These are phyloP conservation scores for Mucor racemosus DNA, from an alignment of 371 early-diverging fungal genomes.

Conservation along the genomic window DNA sequence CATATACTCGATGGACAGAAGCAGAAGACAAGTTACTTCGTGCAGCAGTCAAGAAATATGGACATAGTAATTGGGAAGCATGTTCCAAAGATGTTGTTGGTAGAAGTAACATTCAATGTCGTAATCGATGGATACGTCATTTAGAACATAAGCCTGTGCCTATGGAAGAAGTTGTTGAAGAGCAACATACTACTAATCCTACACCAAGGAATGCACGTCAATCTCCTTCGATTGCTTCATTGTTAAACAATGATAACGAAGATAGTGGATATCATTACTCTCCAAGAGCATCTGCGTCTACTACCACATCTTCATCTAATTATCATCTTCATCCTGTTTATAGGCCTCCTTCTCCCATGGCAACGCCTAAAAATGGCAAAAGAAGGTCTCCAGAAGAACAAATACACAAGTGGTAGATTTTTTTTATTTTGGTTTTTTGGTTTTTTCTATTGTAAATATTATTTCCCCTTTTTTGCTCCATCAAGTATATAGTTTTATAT, in stretches of 20 bases:
- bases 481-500: neutral
- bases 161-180: conserved; percentile 6
- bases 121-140: conserved; percentile 52
- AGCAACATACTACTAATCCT: neutral
- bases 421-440: neutral
- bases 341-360: conserved; percentile 50
- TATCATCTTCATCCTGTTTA: conserved; percentile 23
- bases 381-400: conserved; percentile 19
- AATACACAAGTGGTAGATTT: conserved; percentile 17
- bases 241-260: conserved; percentile 34
- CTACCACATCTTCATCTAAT: neutral
- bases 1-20: conserved; percentile 49
- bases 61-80: conserved; percentile 48
- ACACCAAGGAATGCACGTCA: conserved; percentile 40
- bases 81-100: conserved; percentile 40
- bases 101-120: conserved; percentile 47
- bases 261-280: conserved; percentile 24
- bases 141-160: conserved; percentile 23
- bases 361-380: conserved; percentile 41
- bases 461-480: too few relatives aligned
- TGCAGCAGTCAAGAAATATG: conserved; percentile 37
- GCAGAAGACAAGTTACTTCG: conserved; percentile 41
- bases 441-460: neutral
- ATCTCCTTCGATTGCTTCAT: conserved; percentile 52
- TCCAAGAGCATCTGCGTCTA: conserved; percentile 17